Evolutionary conservation across 768 basidiomycete genomes (phyloP).

Genomic region (Mrakia gelida): DNA sequence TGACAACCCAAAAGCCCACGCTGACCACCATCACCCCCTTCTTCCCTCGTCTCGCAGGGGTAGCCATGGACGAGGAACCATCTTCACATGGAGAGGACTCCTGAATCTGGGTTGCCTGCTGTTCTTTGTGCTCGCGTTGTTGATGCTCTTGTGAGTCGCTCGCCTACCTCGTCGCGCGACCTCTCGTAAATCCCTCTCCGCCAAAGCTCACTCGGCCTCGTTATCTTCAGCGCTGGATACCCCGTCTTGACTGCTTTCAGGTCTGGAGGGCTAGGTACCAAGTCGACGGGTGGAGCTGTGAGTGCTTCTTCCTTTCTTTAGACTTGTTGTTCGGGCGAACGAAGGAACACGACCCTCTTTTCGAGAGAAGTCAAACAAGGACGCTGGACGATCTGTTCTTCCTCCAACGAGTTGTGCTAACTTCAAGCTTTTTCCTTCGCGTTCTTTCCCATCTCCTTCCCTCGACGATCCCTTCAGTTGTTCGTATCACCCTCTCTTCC

Average conservation of each 20-base stretch:
- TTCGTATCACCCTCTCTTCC: background rate
- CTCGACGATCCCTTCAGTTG: background rate
- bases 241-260: background rate
- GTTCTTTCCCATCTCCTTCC: background rate
- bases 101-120: slow-evolving; percentile 69
- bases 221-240: background rate
- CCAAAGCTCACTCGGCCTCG: too few relatives aligned
- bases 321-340: too few relatives aligned
- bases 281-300: background rate
- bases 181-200: too few relatives aligned
- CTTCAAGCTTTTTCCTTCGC: background rate
- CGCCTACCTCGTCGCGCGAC: too few relatives aligned
- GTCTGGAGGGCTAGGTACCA: background rate
- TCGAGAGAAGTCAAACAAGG: too few relatives aligned
- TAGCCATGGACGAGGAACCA: slow-evolving; percentile 47
- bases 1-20: background rate
- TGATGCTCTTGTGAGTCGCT: slow-evolving; percentile 59
- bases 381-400: background rate
- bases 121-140: slow-evolving; percentile 61
- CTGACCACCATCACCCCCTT: background rate
- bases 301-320: background rate
- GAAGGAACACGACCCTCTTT: too few relatives aligned
- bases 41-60: background rate
- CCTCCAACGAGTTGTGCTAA: background rate
- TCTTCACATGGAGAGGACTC: slow-evolving; percentile 81